These are phyloP conservation scores for Jimgerdemannia flammicorona DNA, from an alignment of 192 early-diverging fungal genomes.

Conservation along the genomic window DNA sequence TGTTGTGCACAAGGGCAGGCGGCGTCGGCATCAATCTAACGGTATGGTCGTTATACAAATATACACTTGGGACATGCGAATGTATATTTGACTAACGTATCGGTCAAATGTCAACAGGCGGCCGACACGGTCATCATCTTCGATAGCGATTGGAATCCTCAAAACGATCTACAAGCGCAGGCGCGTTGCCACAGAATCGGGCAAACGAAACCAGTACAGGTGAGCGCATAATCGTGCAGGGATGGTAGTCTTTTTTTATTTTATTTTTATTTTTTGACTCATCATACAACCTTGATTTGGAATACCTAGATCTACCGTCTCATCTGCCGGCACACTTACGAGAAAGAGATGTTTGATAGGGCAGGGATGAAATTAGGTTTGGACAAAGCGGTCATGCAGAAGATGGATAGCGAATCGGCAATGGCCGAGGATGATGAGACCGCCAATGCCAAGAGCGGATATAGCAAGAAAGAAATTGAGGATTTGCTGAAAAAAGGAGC, in stretches of 20 bases:
- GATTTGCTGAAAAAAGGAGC: constrained; percentile 86
- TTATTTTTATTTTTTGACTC: not conserved
- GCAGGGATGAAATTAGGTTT: constrained; percentile 85
- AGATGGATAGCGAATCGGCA: constrained; percentile 56
- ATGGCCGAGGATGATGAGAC: constrained; percentile 43
- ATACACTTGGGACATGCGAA: too few relatives aligned
- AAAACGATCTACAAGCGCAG: constrained; percentile 87
- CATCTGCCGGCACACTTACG: constrained; percentile 80
- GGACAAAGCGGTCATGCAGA: constrained; percentile 73
- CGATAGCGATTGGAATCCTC: constrained; percentile 88
- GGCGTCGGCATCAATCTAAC: constrained; percentile 89
- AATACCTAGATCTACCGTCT: constrained; percentile 53
- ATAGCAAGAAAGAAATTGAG: constrained; percentile 78
- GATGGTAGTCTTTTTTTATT: not conserved
- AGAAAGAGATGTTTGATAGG: constrained; percentile 87
- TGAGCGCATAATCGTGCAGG: not conserved
- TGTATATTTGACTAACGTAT: not conserved
- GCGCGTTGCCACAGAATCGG: constrained; percentile 84
- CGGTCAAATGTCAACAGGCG: constrained; percentile 24
- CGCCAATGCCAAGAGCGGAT: constrained; percentile 42
- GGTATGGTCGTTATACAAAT: constrained; percentile 4
- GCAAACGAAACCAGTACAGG: constrained; percentile 80
- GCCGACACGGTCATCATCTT: constrained; percentile 88
- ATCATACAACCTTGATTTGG: constrained; percentile 18
- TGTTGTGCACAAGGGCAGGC: constrained; percentile 83